Percentiles rank a stretch among this genome's conserved stretches.
Evolutionary conservation across 345 rosid genomes (phyloP).

Genomic region (Populus nigra): DNA sequence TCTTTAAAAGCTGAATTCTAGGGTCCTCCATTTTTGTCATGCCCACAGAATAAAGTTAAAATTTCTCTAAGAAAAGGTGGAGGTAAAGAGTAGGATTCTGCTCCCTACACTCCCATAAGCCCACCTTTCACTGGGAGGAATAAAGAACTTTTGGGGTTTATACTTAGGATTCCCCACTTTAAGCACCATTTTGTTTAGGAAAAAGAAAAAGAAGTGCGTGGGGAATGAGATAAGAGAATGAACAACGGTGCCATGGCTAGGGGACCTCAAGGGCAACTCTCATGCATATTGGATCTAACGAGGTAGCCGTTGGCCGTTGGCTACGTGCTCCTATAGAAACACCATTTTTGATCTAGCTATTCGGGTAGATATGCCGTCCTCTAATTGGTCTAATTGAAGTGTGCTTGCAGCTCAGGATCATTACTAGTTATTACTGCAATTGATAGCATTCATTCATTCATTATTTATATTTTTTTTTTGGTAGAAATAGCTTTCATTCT

Average conservation of each 20-base stretch:
- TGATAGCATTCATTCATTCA: neutral
- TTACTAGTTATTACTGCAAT: neutral
- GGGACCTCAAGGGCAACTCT: neutral
- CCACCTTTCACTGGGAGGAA: conserved; percentile 20
- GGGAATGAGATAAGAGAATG: conserved; percentile 14
- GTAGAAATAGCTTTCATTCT: neutral
- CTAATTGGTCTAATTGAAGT: neutral
- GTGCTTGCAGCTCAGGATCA: neutral
- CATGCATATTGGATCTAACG: neutral
- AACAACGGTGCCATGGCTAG: neutral
- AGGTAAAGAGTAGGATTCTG: conserved; percentile 30
- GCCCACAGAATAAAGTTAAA: conserved; percentile 40
- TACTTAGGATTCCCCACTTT: conserved; percentile 67
- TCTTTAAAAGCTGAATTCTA: conserved; percentile 35
- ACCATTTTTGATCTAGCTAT: neutral
- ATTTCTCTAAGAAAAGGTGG: conserved; percentile 2
- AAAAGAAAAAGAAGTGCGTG: neutral
- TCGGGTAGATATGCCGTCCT: neutral
- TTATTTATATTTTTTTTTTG: too few species aligned
- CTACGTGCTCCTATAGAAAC: conserved; percentile 8
- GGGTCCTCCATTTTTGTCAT: conserved; percentile 47
- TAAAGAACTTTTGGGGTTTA: conserved; percentile 44
- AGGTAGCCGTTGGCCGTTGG: conserved; percentile 12
- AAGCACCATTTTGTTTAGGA: conserved; percentile 13
- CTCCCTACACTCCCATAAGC: conserved; percentile 26